A percentile compares a stretch with the other conserved stretches of the same genome.
Conservation (phyloP, 2,329 filamentous ascomycete genomes). For the Didymella arachidicola region DNA sequence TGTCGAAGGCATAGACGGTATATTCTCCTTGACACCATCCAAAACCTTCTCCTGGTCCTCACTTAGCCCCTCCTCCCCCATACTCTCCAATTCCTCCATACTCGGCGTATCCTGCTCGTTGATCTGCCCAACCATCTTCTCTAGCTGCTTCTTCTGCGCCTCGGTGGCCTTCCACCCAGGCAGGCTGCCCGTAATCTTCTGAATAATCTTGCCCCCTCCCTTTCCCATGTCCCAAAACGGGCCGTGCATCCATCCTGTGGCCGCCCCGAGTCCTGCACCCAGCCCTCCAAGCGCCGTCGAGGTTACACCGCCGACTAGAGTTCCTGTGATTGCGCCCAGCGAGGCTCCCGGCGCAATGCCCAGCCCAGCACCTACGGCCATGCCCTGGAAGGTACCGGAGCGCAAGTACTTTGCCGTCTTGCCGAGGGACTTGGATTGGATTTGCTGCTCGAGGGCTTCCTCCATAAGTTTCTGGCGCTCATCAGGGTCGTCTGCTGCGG, state of each 20-base stretch:
- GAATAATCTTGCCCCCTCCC: constrained; percentile 28
- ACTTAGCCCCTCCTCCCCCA: constrained; percentile 22
- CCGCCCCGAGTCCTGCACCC: constrained; percentile 30
- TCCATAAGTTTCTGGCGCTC: constrained; percentile 34
- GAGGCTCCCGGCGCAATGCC: constrained; percentile 32
- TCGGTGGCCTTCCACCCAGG: constrained; percentile 31
- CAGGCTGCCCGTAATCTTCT: constrained; percentile 26
- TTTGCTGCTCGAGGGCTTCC: constrained; percentile 31
- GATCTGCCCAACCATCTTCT: constrained; percentile 33
- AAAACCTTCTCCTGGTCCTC: constrained; percentile 20
- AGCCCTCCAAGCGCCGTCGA: constrained; percentile 31
- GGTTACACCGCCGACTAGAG: constrained; percentile 32
- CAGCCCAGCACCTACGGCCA: constrained; percentile 33
- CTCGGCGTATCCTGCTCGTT: constrained; percentile 28
- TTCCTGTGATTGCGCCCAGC: constrained; percentile 31
- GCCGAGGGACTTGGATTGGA: constrained; percentile 35
- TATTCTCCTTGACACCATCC: constrained; percentile 21
- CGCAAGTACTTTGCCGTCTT: constrained; percentile 38
- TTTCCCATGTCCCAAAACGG: constrained; percentile 25
- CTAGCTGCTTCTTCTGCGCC: constrained; percentile 28
- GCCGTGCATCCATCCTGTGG: constrained; percentile 29
- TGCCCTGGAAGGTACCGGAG: constrained; percentile 35
- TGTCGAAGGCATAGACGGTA: constrained; percentile 18
- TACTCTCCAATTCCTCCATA: constrained; percentile 27
- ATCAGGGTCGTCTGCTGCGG: constrained; percentile 27